Percentiles rank a stretch among this genome's conserved stretches.
These are phyloP conservation scores for Malus sieversii DNA, from an alignment of 306 rosid species.

Conservation along the genomic window DNA sequence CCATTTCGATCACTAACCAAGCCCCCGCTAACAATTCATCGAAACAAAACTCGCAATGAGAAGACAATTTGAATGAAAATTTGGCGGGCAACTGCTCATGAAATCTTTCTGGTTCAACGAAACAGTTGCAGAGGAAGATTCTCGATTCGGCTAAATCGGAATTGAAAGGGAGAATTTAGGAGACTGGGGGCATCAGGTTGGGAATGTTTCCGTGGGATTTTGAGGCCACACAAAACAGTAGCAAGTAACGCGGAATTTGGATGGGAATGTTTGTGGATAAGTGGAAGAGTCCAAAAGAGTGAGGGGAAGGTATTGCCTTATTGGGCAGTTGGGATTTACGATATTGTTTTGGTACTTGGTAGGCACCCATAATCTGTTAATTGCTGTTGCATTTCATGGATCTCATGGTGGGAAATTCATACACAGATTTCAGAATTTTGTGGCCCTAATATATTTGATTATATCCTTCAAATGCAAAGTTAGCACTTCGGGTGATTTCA, in stretches of 20 bases:
- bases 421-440: conserved; percentile 9
- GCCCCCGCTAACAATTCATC: background rate
- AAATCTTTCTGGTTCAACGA: background rate
- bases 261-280: conserved; percentile 24
- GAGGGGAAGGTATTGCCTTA: background rate
- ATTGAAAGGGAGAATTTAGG: conserved; percentile 8
- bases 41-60: background rate
- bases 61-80: background rate
- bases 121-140: background rate
- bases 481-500: background rate
- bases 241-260: background rate
- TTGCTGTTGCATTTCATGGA: background rate
- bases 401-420: conserved; percentile 11
- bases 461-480: background rate
- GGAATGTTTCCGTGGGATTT: background rate
- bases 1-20: conserved; percentile 30
- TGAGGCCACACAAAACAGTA: conserved; percentile 42
- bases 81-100: background rate
- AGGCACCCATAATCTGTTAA: background rate
- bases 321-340: background rate
- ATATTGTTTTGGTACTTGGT: background rate
- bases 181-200: background rate
- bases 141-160: background rate
- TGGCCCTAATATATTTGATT: conserved; percentile 22
- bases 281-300: conserved; percentile 21